These are phyloP conservation scores for Agroathelia rolfsii DNA, from an alignment of 1,284 basidiomycete genomes.

Conservation along the genomic window DNA sequence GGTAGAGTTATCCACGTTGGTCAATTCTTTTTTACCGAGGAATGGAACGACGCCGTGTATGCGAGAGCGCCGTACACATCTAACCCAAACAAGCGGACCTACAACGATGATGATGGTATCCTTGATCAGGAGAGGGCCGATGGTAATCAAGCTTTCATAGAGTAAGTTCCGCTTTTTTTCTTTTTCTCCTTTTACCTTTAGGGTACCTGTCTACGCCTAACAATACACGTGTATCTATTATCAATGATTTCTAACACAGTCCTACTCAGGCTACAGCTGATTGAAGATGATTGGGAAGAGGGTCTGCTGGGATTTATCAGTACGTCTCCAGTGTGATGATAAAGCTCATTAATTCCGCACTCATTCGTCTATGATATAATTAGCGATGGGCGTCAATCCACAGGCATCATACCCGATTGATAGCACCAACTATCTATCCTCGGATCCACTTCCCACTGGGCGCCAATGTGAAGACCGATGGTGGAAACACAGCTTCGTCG, in stretches of 20 bases:
- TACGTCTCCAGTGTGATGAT: conserved; percentile 1
- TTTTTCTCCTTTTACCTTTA: conserved; percentile 13
- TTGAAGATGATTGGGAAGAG: conserved; percentile 9
- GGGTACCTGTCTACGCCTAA: too few relatives aligned
- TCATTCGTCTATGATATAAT: too few relatives aligned
- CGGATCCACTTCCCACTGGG: too few relatives aligned
- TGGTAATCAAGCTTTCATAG: conserved; percentile 20
- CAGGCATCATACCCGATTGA: conserved; percentile 6
- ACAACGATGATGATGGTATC: conserved; percentile 19
- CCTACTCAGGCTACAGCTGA: conserved; percentile 5
- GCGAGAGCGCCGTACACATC: conserved; percentile 16
- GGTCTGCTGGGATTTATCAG: conserved; percentile 10
- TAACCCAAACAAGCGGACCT: conserved; percentile 17
- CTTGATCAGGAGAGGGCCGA: conserved; percentile 16
- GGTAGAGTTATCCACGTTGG: conserved; percentile 44
- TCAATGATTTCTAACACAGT: too few relatives aligned
- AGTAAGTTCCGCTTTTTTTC: conserved; percentile 20
- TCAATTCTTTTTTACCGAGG: conserved; percentile 60
- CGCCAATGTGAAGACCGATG: too few relatives aligned
- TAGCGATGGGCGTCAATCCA: conserved; percentile 9
- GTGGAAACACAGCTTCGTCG: too few relatives aligned
- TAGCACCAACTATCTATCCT: conserved; percentile 10
- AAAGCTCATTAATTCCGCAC: not conserved
- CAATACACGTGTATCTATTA: too few relatives aligned
- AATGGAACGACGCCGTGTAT: conserved; percentile 33